Base-by-base conservation (phyloP, 208 protist species). In the Leptomonas seymouri region DNA sequence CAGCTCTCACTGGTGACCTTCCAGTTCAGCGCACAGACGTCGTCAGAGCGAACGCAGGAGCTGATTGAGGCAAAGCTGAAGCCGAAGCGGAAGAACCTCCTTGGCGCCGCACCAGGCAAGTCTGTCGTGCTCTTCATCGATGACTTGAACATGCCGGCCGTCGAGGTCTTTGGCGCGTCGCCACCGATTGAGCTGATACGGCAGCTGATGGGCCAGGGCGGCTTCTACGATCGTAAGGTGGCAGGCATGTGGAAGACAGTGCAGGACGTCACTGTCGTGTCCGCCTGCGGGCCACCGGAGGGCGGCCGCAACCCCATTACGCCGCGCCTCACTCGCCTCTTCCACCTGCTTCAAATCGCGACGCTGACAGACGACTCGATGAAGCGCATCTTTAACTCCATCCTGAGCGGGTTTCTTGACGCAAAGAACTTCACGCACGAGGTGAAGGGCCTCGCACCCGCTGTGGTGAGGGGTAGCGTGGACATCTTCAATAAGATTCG, bases 71-170 rank as follows among this genome's bases (percentile, higher is more conserved):
- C 90, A 20, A 99, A 98, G 81, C 86, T 99, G 42, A 97, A 98
- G 72, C 93, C 97, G 55, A 97, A 97, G 76, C 86, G 97, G 53
- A 98, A 98, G 83, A 98, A 97, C 76, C 76, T 99, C 41, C 87
- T 99, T 25, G 97, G 97, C 23, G 95, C 97, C 14, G 89, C 97
- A 12, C 82, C 93, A 15, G 97, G 97, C 50, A 95, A 98, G 67
- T 87, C 85, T 18, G 90, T 98, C 18, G 92, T 98, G 23, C 82
- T 99, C 15, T 99, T 99, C 74, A 93, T 99, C 71, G 98, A 99
- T 75, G 98, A 99, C 80, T 76, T 99, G 30, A 99, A 99, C 85
- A 99, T 99, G 97, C 98, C 98, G 9, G 89, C 91, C 1, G 84
- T 97, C 9, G 98, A 99, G 81, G 78, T 89, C 56, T 99, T 98